phyloP scores from a whole-genome alignment of 257 asterid species.

The Cruciata laevipes region DNA sequence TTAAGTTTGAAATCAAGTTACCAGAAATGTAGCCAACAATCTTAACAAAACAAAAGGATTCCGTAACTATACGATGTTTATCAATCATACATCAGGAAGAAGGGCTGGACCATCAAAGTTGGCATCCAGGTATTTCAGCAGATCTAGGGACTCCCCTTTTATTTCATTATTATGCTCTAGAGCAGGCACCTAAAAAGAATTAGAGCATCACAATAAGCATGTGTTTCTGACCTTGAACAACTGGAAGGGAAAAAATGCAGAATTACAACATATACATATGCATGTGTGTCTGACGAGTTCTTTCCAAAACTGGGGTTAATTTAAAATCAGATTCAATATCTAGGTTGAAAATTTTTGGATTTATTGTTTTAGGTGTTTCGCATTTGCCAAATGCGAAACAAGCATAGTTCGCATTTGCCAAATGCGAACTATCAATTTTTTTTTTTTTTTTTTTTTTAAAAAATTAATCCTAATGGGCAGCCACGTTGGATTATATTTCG shows the following conservation, averaged over 20 bases:
- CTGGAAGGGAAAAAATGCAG: not conserved
- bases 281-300: no score
- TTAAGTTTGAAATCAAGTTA: constrained; percentile 11
- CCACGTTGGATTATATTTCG: no score
- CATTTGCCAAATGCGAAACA: no score
- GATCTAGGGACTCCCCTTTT: constrained; percentile 82
- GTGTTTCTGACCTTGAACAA: not conserved
- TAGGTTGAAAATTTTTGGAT: no score
- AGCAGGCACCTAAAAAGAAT: constrained; percentile 55
- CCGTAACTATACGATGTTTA: not conserved
- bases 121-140: constrained; percentile 56
- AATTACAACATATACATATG: not conserved
- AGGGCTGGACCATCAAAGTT: constrained; percentile 85
- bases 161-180: constrained; percentile 72
- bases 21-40: constrained; percentile 2
- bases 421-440: no score
- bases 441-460: no score
- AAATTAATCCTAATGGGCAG: no score
- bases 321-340: no score
- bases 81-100: constrained; percentile 56
- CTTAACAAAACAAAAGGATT: not conserved
- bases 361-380: no score
- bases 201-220: not conserved
- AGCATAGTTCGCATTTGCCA: no score
- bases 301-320: no score